Conservation (phyloP, 371 early-diverging fungal species). For the Basidiobolus meristosporus region DNA sequence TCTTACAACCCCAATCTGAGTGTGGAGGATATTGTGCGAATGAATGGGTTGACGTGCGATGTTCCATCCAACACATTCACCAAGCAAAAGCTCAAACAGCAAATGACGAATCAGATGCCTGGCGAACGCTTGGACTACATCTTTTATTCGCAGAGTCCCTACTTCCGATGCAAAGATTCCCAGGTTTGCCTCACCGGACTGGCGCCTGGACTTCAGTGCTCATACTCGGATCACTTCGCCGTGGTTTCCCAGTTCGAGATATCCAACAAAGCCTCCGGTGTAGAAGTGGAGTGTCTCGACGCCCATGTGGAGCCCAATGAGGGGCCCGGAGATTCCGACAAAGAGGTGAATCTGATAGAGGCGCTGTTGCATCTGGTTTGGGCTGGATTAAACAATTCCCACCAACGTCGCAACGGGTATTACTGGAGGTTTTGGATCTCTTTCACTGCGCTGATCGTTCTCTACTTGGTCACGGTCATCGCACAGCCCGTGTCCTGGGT, state of each 20-base stretch:
- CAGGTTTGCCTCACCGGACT: conserved; percentile 18
- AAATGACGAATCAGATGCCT: neutral
- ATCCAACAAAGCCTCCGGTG: neutral
- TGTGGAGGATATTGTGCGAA: conserved; percentile 10
- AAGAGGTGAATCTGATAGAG: too few relatives aligned
- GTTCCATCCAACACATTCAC: conserved; percentile 31
- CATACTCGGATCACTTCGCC: conserved; percentile 32
- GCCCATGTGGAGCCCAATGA: too few relatives aligned
- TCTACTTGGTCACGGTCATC: too few relatives aligned
- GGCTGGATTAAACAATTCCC: too few relatives aligned
- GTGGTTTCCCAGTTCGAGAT: conserved; percentile 21
- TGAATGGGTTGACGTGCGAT: conserved; percentile 29
- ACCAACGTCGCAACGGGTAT: too few relatives aligned
- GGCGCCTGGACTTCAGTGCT: conserved; percentile 11
- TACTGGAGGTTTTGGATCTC: too few relatives aligned
- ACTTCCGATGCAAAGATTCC: conserved; percentile 15
- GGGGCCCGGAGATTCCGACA: too few relatives aligned
- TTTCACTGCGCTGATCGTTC: too few relatives aligned
- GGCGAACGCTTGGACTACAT: conserved; percentile 40
- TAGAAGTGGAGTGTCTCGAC: too few relatives aligned
- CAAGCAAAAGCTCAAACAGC: conserved; percentile 8
- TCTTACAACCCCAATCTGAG: conserved; percentile 1
- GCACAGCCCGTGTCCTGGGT: too few relatives aligned
- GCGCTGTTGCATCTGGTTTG: too few relatives aligned
- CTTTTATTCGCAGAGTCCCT: conserved; percentile 17